These are phyloP conservation scores for Penicillium janthinellum DNA, from an alignment of 2,329 filamentous ascomycete genomes.

Conservation along the genomic window DNA sequence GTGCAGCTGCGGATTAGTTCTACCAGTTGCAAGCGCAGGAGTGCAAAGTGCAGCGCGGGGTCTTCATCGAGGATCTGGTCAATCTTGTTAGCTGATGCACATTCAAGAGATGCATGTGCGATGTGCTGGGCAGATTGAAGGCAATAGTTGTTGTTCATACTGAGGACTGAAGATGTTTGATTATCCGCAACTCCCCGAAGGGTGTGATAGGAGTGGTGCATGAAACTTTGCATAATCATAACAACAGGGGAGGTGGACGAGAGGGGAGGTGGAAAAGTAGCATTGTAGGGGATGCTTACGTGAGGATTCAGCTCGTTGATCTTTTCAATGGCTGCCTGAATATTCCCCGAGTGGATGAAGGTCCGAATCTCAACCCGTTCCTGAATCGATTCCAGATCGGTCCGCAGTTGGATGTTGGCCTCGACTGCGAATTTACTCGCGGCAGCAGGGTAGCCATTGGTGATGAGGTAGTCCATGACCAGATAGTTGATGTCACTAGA, in stretches of 20 bases:
- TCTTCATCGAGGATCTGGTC: constrained; percentile 82
- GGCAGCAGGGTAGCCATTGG: constrained; percentile 89
- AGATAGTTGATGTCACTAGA: constrained; percentile 88
- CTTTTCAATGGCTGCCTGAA: constrained; percentile 79
- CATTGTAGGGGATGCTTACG: constrained; percentile 60
- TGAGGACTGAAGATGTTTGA: constrained; percentile 76
- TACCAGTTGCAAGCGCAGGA: constrained; percentile 87
- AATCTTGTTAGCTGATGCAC: constrained; percentile 27
- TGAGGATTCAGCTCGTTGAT: constrained; percentile 89
- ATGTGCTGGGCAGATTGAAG: constrained; percentile 15
- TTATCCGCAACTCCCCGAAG: constrained; percentile 87
- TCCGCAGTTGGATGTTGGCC: constrained; percentile 78
- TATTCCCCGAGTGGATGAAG: constrained; percentile 81
- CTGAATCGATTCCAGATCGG: constrained; percentile 72
- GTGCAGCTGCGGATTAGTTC: constrained; percentile 85
- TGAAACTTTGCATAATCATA: constrained; percentile 97
- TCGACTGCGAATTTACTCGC: constrained; percentile 93
- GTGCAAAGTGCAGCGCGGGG: constrained; percentile 80
- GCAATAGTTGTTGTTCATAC: constrained; percentile 65
- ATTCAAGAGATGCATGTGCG: constrained; percentile 12
- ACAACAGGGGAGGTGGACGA: constrained; percentile 43
- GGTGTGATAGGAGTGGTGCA: constrained; percentile 97
- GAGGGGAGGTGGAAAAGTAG: constrained; percentile 14
- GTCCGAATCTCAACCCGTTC: constrained; percentile 80
- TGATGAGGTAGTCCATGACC: constrained; percentile 95